phyloP scores from a whole-genome alignment of 208 protist species.

The Leishmania mexicana region DNA sequence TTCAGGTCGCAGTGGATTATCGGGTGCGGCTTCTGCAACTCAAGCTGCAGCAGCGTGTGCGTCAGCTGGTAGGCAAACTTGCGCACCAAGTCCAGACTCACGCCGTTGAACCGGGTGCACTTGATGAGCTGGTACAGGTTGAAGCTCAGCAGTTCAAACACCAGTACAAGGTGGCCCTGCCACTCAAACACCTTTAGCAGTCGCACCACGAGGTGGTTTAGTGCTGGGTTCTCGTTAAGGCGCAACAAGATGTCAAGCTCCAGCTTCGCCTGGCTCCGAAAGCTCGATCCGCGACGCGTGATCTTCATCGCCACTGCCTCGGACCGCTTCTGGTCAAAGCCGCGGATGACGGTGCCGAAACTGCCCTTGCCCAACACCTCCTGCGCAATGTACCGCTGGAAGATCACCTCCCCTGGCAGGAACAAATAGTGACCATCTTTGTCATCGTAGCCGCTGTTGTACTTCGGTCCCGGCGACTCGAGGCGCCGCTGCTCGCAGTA shows the following conservation, averaged over 20 bases:
- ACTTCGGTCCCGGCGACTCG: slow-evolving; percentile 67
- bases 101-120: slow-evolving; percentile 87
- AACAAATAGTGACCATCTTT: slow-evolving; percentile 91
- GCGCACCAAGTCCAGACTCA: slow-evolving; percentile 81
- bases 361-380: slow-evolving; percentile 90
- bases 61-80: slow-evolving; percentile 97
- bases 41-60: slow-evolving; percentile 88
- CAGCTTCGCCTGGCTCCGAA: slow-evolving; percentile 82
- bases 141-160: slow-evolving; percentile 97
- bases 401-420: slow-evolving; percentile 80
- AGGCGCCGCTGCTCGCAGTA: slow-evolving; percentile 71
- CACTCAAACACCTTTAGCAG: slow-evolving; percentile 90
- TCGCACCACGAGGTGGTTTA: slow-evolving; percentile 83
- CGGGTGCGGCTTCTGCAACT: slow-evolving; percentile 76
- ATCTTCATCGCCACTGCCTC: slow-evolving; percentile 91
- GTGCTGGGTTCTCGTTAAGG: slow-evolving; percentile 60
- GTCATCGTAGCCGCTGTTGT: slow-evolving; percentile 91
- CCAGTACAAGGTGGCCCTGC: slow-evolving; percentile 96
- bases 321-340: slow-evolving; percentile 82
- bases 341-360: slow-evolving; percentile 91
- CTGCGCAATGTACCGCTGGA: slow-evolving; percentile 84
- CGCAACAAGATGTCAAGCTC: slow-evolving; percentile 86
- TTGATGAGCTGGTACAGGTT: slow-evolving; percentile 98
- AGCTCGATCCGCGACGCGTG: slow-evolving; percentile 81
- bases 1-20: slow-evolving; percentile 99